Base-by-base conservation (phyloP, 371 early-diverging fungal genomes). In the Mucor velutinosus region DNA sequence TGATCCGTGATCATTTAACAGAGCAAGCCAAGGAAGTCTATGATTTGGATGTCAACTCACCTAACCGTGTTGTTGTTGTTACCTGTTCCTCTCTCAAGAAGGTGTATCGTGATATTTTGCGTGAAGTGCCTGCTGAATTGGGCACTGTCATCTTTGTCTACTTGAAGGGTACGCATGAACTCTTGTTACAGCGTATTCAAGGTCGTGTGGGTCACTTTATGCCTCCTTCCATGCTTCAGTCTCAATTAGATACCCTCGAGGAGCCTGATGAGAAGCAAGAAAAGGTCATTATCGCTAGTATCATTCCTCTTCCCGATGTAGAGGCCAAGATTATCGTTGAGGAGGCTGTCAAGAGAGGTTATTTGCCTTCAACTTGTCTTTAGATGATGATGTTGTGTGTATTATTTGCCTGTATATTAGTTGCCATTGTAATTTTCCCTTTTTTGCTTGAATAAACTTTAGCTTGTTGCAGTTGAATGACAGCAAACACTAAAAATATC, bases 51-150 rank as follows among this genome's bases (percentile, higher is more conserved):
- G 25, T 56, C 0, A 49, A 41, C 8, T 51, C 61, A 4, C 64
- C 60, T 7, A 41, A 45, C 0, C 65, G 74, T 59, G 78, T 66
- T 15, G 74, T 87, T 14, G 65, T 91, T 12, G 79, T 92, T 21
- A 86, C 85, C 8, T 92, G 92, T 60, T 91, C 91, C 7, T 76
- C 89, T 12, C 73, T 92, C 19, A 85, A 83, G 35, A 81, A 82
- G 47, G 76, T 73, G 21, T 92, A 92, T 60, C 80, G 92, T 23
- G 89, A 89, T 62, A 70, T 88, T 21, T 69, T 91, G 25, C 77
- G 82, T 39, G 69, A 76, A 11, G 74, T 82, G 17, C 73, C 80
- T 7, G 30, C 63, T 8, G 69, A 69, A 21, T 33, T 75, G 7
- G 80, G 66, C 10, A 74, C 63, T 1, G 68, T 78, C n/a, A 78